These are phyloP conservation scores for Calonectria naviculata DNA, from an alignment of 2,329 filamentous ascomycete genomes.

Conservation along the genomic window DNA sequence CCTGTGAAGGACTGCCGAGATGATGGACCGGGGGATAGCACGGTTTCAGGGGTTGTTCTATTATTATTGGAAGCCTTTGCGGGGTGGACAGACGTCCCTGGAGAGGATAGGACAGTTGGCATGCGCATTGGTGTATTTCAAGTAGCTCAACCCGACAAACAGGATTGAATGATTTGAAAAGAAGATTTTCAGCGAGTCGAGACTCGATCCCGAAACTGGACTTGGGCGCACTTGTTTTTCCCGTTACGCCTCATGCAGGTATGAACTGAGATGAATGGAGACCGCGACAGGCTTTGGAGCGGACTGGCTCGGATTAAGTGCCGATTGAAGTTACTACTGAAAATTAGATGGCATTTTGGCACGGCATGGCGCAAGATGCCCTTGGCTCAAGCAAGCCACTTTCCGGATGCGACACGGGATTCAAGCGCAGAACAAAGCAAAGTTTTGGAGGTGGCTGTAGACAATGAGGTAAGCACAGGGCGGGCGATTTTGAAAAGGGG, in stretches of 20 bases:
- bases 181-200: slow-evolving; percentile 1
- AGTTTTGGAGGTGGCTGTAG: neutral
- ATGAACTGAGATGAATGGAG: neutral
- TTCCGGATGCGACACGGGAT: slow-evolving; percentile 1
- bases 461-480: neutral
- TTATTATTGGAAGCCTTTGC: slow-evolving; percentile 9
- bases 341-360: neutral
- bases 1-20: slow-evolving; percentile 21
- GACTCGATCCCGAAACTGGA: neutral
- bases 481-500: neutral
- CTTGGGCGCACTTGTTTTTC: neutral
- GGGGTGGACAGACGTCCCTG: slow-evolving; percentile 6
- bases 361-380: neutral
- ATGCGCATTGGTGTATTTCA: slow-evolving; percentile 15
- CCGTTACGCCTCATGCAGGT: neutral
- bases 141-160: slow-evolving; percentile 14
- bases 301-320: neutral
- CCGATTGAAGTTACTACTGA: neutral
- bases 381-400: neutral
- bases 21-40: slow-evolving; percentile 29
- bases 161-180: slow-evolving; percentile 18
- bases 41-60: slow-evolving; percentile 35
- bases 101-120: slow-evolving; percentile 8
- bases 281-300: neutral
- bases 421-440: neutral